Conservation (phyloP, 371 early-diverging fungal species). For the Mortierella sp. region DNA sequence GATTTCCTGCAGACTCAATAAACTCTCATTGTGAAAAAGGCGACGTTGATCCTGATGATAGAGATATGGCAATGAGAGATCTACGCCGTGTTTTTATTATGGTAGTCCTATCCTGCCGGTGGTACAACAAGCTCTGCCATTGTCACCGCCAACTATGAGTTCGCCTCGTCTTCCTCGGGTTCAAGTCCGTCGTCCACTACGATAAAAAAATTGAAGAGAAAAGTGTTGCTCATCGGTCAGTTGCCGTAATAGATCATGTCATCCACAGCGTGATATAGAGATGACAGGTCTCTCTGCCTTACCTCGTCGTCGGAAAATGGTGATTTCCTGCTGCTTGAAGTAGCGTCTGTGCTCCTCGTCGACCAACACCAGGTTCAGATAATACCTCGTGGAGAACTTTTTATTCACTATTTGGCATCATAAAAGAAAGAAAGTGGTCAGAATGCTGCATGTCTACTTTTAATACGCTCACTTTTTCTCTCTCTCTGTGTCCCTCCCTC, state of each 20-base stretch:
- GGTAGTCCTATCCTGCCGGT: not conserved
- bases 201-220: not conserved
- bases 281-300: not conserved
- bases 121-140: not conserved
- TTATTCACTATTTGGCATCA: conserved; percentile 86
- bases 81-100: not conserved
- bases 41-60: no score
- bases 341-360: conserved; percentile 97
- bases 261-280: not conserved
- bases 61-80: not conserved
- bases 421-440: not conserved
- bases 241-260: not conserved
- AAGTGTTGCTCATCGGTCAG: not conserved
- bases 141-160: not conserved
- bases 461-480: no score
- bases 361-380: conserved; percentile 91
- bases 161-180: conserved; percentile 44
- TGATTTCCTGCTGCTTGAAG: conserved; percentile 94
- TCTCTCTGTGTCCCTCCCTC: conserved; percentile 23
- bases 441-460: no score
- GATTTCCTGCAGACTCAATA: no score
- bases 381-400: conserved; percentile 93
- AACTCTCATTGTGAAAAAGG: no score
- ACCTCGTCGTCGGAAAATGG: conserved; percentile 71
- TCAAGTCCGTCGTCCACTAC: conserved; percentile 58